Evolutionary conservation across 2,329 filamentous ascomycete genomes (phyloP).

Genomic region (Diatrype stigma): DNA sequence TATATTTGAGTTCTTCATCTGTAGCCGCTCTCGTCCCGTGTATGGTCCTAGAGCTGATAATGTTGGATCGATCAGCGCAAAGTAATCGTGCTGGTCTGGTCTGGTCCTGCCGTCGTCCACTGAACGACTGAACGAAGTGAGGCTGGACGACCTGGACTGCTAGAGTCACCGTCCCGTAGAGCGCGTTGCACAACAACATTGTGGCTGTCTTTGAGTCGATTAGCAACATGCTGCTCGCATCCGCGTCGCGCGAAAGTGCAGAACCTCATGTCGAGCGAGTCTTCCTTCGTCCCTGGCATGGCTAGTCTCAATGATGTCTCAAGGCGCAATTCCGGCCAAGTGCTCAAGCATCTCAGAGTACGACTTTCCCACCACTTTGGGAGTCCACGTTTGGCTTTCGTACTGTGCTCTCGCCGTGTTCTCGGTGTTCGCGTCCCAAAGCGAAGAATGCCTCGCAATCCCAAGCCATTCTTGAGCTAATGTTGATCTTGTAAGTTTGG

Average conservation of each 20-base stretch:
- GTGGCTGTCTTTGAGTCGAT: too few relatives aligned
- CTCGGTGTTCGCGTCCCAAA: not conserved
- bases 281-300: slow-evolving; percentile 5
- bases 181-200: too few relatives aligned
- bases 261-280: not conserved
- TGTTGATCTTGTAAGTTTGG: slow-evolving; percentile 4
- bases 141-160: too few relatives aligned
- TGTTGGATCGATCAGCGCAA: too few relatives aligned
- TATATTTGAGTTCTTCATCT: not conserved
- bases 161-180: too few relatives aligned
- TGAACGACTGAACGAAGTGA: too few relatives aligned
- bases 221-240: not conserved
- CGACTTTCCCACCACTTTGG: not conserved
- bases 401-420: not conserved
- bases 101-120: too few relatives aligned
- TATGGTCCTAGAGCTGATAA: too few relatives aligned
- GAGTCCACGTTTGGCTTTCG: not conserved
- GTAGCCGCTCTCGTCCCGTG: not conserved
- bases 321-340: not conserved
- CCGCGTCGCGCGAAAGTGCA: not conserved
- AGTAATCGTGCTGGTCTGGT: too few relatives aligned
- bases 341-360: not conserved
- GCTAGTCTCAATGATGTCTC: slow-evolving; percentile 15
- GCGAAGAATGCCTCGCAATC: slow-evolving; percentile 27
- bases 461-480: slow-evolving; percentile 21